phyloP scores from a whole-genome alignment of 176 grass and related monocot species.

The Triticum urartu region DNA sequence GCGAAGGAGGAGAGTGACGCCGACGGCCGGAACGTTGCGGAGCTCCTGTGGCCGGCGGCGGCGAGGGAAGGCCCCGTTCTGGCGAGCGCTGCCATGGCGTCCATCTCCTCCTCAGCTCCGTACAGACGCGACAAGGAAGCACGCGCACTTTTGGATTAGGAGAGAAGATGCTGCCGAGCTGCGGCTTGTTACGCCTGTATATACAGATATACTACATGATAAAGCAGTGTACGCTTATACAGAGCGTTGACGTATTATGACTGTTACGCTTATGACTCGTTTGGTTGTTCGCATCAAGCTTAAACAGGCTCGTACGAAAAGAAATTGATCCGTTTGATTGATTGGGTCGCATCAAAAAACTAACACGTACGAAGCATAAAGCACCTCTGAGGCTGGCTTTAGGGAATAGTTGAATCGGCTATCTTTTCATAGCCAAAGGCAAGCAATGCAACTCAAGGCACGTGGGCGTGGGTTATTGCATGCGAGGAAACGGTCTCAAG shows the following conservation, averaged over 20 bases:
- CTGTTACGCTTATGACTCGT: background rate
- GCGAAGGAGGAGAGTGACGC: conserved; percentile 42
- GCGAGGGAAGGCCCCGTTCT: conserved; percentile 18
- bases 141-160: conserved; percentile 22
- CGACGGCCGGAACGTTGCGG: conserved; percentile 11
- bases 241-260: background rate
- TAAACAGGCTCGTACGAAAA: too few relatives aligned
- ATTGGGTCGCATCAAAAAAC: too few relatives aligned
- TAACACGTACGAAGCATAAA: too few relatives aligned
- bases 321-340: too few relatives aligned
- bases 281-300: too few relatives aligned
- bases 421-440: too few relatives aligned
- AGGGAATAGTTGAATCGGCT: too few relatives aligned
- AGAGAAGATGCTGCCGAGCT: background rate
- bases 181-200: background rate
- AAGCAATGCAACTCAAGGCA: too few relatives aligned
- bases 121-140: conserved; percentile 10
- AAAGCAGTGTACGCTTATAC: background rate
- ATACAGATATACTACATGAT: background rate
- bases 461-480: too few relatives aligned
- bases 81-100: conserved; percentile 36
- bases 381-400: too few relatives aligned
- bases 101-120: conserved; percentile 26
- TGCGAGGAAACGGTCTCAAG: too few relatives aligned
- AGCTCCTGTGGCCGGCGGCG: background rate